phyloP scores from a whole-genome alignment of 1,284 basidiomycete species.

The Pascua guehoae region DNA sequence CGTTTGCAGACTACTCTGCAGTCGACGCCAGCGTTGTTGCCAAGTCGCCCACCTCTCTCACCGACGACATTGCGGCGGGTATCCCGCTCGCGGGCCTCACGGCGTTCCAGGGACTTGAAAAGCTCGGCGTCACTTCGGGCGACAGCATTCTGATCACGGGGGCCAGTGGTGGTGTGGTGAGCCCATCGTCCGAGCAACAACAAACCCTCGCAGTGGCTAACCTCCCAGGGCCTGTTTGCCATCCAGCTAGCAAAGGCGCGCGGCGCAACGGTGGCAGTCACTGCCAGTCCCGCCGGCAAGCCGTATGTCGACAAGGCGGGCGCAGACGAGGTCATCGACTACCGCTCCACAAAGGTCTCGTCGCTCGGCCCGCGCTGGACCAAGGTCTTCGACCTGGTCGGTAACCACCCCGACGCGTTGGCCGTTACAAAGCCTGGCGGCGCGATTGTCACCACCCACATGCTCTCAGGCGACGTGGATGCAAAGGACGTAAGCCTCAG shows the following conservation, averaged over 20 bases:
- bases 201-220: too few relatives aligned
- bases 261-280: conserved; percentile 51
- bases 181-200: too few relatives aligned
- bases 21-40: conserved; percentile 3
- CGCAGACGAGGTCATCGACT: conserved; percentile 50
- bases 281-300: conserved; percentile 49
- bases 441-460: conserved; percentile 7
- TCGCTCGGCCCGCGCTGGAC: not conserved
- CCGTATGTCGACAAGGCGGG: conserved; percentile 50
- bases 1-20: conserved; percentile 49
- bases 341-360: conserved; percentile 11
- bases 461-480: too few relatives aligned
- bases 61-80: conserved; percentile 12
- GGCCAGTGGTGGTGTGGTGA: conserved; percentile 47
- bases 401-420: conserved; percentile 9
- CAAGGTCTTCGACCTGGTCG: conserved; percentile 16
- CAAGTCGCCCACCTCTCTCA: conserved; percentile 6
- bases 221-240: conserved; percentile 46
- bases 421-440: conserved; percentile 10
- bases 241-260: conserved; percentile 51
- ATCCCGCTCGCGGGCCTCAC: conserved; percentile 22
- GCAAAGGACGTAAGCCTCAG: too few relatives aligned
- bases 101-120: conserved; percentile 13
- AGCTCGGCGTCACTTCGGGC: conserved; percentile 9
- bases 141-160: conserved; percentile 49